phyloP scores from a whole-genome alignment of 192 early-diverging fungal genomes.

The Coemansia erecta region DNA sequence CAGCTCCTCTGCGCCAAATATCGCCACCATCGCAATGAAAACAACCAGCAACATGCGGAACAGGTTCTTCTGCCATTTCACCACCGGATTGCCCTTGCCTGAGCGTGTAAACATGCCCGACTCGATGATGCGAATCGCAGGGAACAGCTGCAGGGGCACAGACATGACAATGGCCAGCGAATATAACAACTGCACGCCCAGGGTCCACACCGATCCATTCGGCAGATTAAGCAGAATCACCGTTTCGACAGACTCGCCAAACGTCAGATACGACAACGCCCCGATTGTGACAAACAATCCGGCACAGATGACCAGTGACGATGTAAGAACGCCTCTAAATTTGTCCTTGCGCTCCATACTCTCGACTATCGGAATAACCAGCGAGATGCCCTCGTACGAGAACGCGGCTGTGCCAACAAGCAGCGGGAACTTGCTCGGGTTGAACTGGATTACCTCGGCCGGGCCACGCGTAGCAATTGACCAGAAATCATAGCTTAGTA shows the following conservation, averaged over 20 bases:
- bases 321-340: slow-evolving; percentile 79
- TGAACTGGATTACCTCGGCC: slow-evolving; percentile 74
- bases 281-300: slow-evolving; percentile 79
- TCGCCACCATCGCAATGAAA: slow-evolving; percentile 69
- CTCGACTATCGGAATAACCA: slow-evolving; percentile 71
- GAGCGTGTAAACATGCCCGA: slow-evolving; percentile 77
- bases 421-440: slow-evolving; percentile 75
- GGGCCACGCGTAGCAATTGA: slow-evolving; percentile 62
- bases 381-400: slow-evolving; percentile 86
- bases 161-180: slow-evolving; percentile 91
- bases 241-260: slow-evolving; percentile 81
- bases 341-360: slow-evolving; percentile 90
- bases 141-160: slow-evolving; percentile 90
- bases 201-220: slow-evolving; percentile 58
- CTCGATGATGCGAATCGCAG: slow-evolving; percentile 91
- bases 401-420: slow-evolving; percentile 96
- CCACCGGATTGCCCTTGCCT: slow-evolving; percentile 72
- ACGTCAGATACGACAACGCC: slow-evolving; percentile 78
- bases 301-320: slow-evolving; percentile 76
- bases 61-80: slow-evolving; percentile 88
- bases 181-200: slow-evolving; percentile 79
- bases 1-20: slow-evolving; percentile 71
- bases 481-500: slow-evolving; percentile 79
- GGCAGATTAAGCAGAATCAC: slow-evolving; percentile 90
- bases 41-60: slow-evolving; percentile 69